A percentile compares a stretch with the other conserved stretches of the same genome.
Evolutionary conservation across 1,284 basidiomycete species (phyloP).

Genomic region (Ceraceosorus bombacis): DNA sequence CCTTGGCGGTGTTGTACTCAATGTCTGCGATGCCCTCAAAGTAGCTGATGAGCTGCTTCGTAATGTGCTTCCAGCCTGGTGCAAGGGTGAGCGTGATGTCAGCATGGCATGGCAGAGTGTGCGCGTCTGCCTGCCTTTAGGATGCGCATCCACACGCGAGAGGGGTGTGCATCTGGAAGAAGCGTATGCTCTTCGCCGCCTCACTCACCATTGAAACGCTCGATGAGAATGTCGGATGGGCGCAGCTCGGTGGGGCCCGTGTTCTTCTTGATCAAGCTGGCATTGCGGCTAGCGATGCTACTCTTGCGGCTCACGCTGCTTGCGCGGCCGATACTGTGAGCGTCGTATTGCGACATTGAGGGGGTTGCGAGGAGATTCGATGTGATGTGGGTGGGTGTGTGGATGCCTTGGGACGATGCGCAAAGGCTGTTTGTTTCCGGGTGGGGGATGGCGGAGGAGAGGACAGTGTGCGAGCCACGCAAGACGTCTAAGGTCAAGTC

Average conservation of each 20-base stretch:
- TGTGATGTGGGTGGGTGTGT: too few species aligned
- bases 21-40: conserved; percentile 57
- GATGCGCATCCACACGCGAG: too few species aligned
- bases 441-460: too few species aligned
- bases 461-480: too few species aligned
- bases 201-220: conserved; percentile 56
- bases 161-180: not conserved
- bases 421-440: too few species aligned
- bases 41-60: conserved; percentile 53
- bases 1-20: conserved; percentile 78
- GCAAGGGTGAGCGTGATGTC: not conserved
- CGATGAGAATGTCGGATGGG: conserved; percentile 93
- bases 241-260: conserved; percentile 66
- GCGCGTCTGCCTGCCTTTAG: not conserved
- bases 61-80: conserved; percentile 81
- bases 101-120: not conserved
- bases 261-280: conserved; percentile 51
- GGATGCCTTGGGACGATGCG: too few species aligned
- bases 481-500: too few species aligned
- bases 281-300: conserved; percentile 49
- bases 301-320: conserved; percentile 46
- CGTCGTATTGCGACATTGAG: conserved; percentile 30
- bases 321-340: conserved; percentile 43
- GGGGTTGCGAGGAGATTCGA: not conserved
- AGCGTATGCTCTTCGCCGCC: not conserved